Evolutionary conservation across 169 alveolate species (phyloP).

Genomic region (Amoebophrya sp.): DNA sequence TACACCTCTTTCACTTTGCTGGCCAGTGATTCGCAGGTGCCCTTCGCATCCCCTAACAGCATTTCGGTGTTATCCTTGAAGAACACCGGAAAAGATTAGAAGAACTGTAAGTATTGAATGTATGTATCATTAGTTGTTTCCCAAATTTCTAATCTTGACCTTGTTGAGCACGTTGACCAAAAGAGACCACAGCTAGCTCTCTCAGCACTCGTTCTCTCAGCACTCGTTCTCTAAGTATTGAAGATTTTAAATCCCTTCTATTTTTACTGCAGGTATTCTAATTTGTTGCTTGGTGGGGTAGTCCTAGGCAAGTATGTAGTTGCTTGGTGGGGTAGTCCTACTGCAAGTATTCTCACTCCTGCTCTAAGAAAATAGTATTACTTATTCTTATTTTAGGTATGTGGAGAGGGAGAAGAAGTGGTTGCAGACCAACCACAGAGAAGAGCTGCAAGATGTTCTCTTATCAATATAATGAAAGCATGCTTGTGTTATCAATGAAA

Average conservation of each 20-base stretch:
- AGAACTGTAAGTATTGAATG: background rate
- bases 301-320: too few species aligned
- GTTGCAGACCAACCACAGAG: too few species aligned
- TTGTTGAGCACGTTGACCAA: background rate
- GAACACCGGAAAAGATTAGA: constrained; percentile 57
- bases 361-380: too few species aligned
- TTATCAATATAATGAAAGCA: too few species aligned
- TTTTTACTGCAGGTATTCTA: too few species aligned
- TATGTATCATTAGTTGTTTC: background rate
- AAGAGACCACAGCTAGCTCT: too few species aligned
- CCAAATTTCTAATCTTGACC: background rate
- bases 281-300: too few species aligned
- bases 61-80: constrained; percentile 60
- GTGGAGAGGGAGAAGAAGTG: too few species aligned
- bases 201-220: background rate
- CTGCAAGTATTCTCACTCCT: too few species aligned
- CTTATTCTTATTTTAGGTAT: too few species aligned
- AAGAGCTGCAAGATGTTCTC: too few species aligned
- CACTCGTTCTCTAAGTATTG: background rate
- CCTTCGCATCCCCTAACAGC: constrained; percentile 72
- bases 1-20: constrained; percentile 38
- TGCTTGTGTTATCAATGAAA: background rate
- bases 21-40: constrained; percentile 49
- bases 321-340: too few species aligned
- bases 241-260: background rate